These are phyloP conservation scores for Colletotrichum abscissum DNA, from an alignment of 2,329 filamentous ascomycete genomes.

Conservation along the genomic window DNA sequence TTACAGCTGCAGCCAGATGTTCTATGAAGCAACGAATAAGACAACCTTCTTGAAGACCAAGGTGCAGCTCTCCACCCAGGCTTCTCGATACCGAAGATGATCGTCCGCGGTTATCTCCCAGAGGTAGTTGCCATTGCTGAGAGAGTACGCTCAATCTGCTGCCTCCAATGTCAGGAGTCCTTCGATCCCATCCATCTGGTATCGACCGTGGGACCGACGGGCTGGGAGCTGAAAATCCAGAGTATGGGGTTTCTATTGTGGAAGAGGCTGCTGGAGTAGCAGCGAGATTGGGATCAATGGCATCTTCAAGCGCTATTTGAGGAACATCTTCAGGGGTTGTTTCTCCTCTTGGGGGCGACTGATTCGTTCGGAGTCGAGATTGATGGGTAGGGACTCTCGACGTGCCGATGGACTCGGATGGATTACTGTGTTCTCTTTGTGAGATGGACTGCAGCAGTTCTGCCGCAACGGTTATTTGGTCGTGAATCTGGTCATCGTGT, in stretches of 20 bases:
- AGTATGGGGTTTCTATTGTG: background rate
- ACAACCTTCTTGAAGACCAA: constrained; percentile 10
- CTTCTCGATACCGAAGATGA: background rate
- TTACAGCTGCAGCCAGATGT: constrained; percentile 16
- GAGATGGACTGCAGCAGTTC: background rate
- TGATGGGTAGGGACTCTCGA: background rate
- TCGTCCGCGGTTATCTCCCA: background rate
- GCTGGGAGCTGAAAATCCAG: background rate
- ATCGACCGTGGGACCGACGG: constrained; percentile 6
- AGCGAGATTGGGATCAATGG: background rate
- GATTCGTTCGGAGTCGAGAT: no score
- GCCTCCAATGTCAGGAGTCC: background rate
- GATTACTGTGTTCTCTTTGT: background rate
- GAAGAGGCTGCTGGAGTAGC: background rate
- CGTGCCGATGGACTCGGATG: background rate
- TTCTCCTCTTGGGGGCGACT: background rate
- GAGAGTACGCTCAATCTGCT: background rate
- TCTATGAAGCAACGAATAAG: constrained; percentile 17
- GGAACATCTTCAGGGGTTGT: background rate
- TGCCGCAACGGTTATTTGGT: background rate
- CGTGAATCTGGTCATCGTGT: background rate
- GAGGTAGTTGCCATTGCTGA: background rate
- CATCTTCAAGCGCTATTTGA: background rate
- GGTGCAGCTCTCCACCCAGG: background rate
- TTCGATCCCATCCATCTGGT: constrained; percentile 13